phyloP scores from a whole-genome alignment of 2,329 filamentous ascomycete genomes.

The Calonectria leucothoes region DNA sequence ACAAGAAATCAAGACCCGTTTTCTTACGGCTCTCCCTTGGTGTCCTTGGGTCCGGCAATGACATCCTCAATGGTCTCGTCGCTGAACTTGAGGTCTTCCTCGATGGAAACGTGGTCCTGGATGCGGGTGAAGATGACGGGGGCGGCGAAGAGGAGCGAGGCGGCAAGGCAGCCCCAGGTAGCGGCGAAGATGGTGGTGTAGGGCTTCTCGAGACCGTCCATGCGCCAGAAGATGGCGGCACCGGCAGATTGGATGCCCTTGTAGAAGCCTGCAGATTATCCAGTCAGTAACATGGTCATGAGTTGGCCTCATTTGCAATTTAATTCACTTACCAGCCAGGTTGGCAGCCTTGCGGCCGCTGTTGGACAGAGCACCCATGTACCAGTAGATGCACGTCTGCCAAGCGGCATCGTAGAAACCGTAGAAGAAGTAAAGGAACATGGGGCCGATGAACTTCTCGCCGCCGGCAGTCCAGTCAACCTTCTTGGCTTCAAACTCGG shows the following conservation, averaged over 20 bases:
- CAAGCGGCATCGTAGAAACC: conserved; percentile 76
- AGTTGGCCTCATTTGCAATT: background rate
- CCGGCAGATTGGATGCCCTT: conserved; percentile 60
- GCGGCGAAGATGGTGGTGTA: conserved; percentile 78
- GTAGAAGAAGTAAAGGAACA: conserved; percentile 79
- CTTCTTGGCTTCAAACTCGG: conserved; percentile 41
- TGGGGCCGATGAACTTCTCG: conserved; percentile 67
- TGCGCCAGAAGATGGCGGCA: conserved; percentile 44
- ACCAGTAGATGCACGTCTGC: conserved; percentile 63
- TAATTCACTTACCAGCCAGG: conserved; percentile 60
- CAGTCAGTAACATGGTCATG: conserved; percentile 2
- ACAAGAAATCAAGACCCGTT: background rate
- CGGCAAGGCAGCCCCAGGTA: conserved; percentile 79
- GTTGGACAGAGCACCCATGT: conserved; percentile 93
- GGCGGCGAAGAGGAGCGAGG: conserved; percentile 77
- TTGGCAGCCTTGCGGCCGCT: conserved; percentile 91
- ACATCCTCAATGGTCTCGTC: conserved; percentile 87
- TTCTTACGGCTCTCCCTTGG: conserved; percentile 36
- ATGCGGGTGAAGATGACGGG: conserved; percentile 84
- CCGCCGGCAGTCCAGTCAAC: conserved; percentile 59
- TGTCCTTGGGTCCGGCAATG: conserved; percentile 22
- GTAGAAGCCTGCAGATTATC: conserved; percentile 73
- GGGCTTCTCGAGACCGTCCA: conserved; percentile 48
- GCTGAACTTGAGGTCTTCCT: conserved; percentile 86
- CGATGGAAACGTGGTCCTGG: conserved; percentile 78